Base-by-base conservation (phyloP, 1,139 yeast genomes). In the Lodderomyces elongisporus region DNA sequence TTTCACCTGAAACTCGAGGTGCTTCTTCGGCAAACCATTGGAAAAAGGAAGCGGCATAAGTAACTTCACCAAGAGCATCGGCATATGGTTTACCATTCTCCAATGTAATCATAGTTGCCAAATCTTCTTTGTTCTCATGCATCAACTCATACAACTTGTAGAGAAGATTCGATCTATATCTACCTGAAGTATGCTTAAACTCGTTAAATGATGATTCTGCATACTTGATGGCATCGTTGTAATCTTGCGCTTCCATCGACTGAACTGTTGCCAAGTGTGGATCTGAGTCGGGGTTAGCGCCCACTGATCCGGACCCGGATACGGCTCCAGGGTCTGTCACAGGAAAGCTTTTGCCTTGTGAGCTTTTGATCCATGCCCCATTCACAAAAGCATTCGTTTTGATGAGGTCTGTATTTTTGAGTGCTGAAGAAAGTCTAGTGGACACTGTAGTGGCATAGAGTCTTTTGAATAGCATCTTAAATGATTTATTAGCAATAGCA, bases 1-100 rank as follows among this genome's bases (percentile, higher is more conserved):
- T 70, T 42, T 77, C 78, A 16, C 95, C 95, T 45, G 80, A 74
- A 30, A 76, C 56, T 43, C 94, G 68, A 31, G 89, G 84, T 13
- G 95, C 94, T 48, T 85, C 89, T 54, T 84, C 95, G 14, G 91
- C 70, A 52, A 77, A 87, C 95, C 95, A 87, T 52, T 85, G 85
- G 45, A 85, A 79, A 55, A 81, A 85, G 5, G 83, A 71, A 3
- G 93, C 91, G 22, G 85, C 87, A 46, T 84, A 82, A 37, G 63
- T 68, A 28, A 85, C 70, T 56, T 87, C 96, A 30, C 91, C 94
- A 27, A 66, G 54, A 10, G 94, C 82, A 54, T 87, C 95, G 12
- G 77, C 66, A 33, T 77, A 59, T 2, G 93, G 78, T 58, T 87
- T 87, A 41, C 96, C 96, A 54, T 87, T 87, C 57, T 87, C 96